These are phyloP conservation scores for Pestalotiopsis sp. DNA, from an alignment of 2,329 filamentous ascomycete species.

Conservation along the genomic window DNA sequence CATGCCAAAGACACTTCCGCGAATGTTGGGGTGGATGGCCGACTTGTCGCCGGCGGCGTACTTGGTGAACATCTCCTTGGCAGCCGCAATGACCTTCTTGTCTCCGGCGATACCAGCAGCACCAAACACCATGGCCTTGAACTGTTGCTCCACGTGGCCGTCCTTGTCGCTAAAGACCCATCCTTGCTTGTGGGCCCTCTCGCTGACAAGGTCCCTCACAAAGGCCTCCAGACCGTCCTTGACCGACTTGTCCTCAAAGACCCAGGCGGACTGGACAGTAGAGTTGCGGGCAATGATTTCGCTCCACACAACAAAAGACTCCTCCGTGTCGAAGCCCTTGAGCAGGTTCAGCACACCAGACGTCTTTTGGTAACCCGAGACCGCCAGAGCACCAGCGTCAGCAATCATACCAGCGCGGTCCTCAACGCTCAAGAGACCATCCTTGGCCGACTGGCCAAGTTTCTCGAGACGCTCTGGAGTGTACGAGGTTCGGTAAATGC, in stretches of 20 bases:
- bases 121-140: conserved; percentile 90
- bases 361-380: conserved; percentile 91
- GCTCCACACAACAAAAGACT: conserved; percentile 93
- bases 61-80: conserved; percentile 88
- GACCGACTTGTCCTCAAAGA: conserved; percentile 77
- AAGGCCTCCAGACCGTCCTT: conserved; percentile 81
- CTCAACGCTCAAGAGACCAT: conserved; percentile 80
- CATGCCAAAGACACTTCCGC: conserved; percentile 84
- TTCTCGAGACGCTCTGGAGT: conserved; percentile 81
- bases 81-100: conserved; percentile 73
- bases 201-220: conserved; percentile 75
- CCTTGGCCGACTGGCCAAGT: conserved; percentile 83
- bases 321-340: conserved; percentile 82
- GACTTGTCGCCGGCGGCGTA: conserved; percentile 77
- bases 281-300: conserved; percentile 82
- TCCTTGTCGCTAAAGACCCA: conserved; percentile 87
- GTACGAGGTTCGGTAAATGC: conserved; percentile 90
- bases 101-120: conserved; percentile 82
- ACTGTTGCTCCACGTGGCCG: conserved; percentile 89
- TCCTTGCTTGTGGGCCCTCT: conserved; percentile 82
- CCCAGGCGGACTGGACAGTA: conserved; percentile 82
- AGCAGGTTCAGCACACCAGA: conserved; percentile 85
- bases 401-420: conserved; percentile 94
- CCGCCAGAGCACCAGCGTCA: conserved; percentile 85
- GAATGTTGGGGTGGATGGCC: conserved; percentile 90